phyloP scores from a whole-genome alignment of 495 filamentous ascomycete genomes.

The Gamarada debralockiae region DNA sequence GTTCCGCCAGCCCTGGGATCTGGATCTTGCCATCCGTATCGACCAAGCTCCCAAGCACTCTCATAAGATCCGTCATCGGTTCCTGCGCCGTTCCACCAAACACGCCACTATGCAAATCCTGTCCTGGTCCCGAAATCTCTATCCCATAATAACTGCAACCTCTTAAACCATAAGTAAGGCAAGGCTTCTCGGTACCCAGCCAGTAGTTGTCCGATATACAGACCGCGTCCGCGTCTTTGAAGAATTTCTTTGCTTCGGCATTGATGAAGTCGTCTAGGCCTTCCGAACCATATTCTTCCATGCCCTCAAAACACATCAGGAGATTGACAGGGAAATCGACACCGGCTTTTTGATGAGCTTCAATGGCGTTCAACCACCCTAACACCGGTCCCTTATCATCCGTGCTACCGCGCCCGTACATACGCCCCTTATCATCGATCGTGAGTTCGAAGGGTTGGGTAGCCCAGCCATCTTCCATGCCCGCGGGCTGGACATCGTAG shows the following conservation, averaged over 20 bases:
- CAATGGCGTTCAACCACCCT: slow-evolving; percentile 96
- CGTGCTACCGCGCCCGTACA: slow-evolving; percentile 93
- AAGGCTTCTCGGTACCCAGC: slow-evolving; percentile 97
- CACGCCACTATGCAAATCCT: slow-evolving; percentile 93
- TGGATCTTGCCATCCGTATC: slow-evolving; percentile 85
- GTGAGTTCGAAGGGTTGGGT: slow-evolving; percentile 91
- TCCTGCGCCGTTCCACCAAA: slow-evolving; percentile 95
- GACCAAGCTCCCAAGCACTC: slow-evolving; percentile 75
- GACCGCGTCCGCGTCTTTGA: slow-evolving; percentile 91
- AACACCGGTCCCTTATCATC: slow-evolving; percentile 98
- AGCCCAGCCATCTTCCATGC: slow-evolving; percentile 91
- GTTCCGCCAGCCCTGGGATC: slow-evolving; percentile 84
- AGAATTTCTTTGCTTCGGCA: slow-evolving; percentile 83
- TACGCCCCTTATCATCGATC: slow-evolving; percentile 84
- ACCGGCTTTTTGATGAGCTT: slow-evolving; percentile 92
- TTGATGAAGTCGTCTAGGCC: slow-evolving; percentile 93
- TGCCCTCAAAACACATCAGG: slow-evolving; percentile 99
- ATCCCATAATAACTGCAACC: slow-evolving; percentile 96
- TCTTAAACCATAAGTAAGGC: slow-evolving; percentile 94
- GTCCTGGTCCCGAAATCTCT: slow-evolving; percentile 80
- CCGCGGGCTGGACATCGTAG: slow-evolving; percentile 97
- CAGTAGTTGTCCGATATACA: slow-evolving; percentile 99
- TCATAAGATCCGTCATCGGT: slow-evolving; percentile 94
- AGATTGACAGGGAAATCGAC: slow-evolving; percentile 96
- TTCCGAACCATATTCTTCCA: slow-evolving; percentile 99